These are phyloP conservation scores for Endotrypanum monterogeii DNA, from an alignment of 208 protist species.

Conservation along the genomic window DNA sequence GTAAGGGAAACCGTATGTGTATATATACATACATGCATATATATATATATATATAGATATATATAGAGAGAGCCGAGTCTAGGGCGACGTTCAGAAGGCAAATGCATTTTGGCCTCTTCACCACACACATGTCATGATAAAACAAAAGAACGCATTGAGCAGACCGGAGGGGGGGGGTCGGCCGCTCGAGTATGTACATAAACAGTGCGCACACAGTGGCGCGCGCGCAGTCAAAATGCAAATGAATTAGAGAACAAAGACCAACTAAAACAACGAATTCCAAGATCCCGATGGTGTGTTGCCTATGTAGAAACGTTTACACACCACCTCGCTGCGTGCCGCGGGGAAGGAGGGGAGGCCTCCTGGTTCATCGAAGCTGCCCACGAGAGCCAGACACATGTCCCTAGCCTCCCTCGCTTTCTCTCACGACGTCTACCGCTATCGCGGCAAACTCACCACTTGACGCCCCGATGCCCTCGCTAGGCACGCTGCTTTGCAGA, in stretches of 20 bases:
- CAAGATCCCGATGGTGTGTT: too few species aligned
- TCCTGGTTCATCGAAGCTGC: too few species aligned
- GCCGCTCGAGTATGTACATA: background rate
- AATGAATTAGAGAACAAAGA: constrained; percentile 5
- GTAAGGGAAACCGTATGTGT: too few species aligned
- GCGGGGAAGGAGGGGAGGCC: too few species aligned
- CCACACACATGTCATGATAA: constrained; percentile 1
- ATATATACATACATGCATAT: too few species aligned
- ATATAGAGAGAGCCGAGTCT: too few species aligned
- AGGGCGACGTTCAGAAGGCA: too few species aligned
- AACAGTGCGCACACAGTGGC: background rate
- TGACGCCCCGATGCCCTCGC: background rate
- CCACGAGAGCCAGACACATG: background rate
- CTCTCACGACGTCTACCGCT: background rate
- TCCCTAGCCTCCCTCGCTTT: background rate
- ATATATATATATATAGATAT: too few species aligned
- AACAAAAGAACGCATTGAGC: background rate
- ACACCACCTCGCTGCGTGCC: too few species aligned
- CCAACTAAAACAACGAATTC: background rate
- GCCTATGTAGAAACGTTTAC: too few species aligned
- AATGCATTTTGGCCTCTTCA: background rate
- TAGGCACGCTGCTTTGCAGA: constrained; percentile 14
- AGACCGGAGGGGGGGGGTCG: background rate
- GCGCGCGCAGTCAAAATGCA: background rate
- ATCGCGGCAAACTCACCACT: background rate